phyloP scores from a whole-genome alignment of 2,329 filamentous ascomycete species.

The Talaromyces albobiverticillius region DNA sequence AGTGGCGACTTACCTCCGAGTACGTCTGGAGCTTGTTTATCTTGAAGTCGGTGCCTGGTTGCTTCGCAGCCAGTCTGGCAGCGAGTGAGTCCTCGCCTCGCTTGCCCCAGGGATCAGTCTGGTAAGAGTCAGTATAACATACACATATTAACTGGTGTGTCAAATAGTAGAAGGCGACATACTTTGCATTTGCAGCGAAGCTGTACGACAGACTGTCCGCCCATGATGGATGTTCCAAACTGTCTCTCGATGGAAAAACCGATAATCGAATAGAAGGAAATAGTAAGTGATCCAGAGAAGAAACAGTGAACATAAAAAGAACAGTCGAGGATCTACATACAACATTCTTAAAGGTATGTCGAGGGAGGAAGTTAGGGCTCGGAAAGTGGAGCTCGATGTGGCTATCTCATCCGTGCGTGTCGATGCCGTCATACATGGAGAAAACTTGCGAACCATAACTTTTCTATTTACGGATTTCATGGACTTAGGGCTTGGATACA shows the following conservation, averaged over 20 bases:
- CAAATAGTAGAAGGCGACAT: too few species aligned
- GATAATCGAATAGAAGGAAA: too few species aligned
- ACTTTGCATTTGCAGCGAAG: slow-evolving; percentile 27
- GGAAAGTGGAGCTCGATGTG: not conserved
- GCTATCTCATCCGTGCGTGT: slow-evolving; percentile 16
- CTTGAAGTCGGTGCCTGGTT: slow-evolving; percentile 60
- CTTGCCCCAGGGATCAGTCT: slow-evolving; percentile 71
- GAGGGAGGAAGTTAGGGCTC: slow-evolving; percentile 14
- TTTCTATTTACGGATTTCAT: too few species aligned
- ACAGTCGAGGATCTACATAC: too few species aligned
- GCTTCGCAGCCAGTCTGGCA: slow-evolving; percentile 63
- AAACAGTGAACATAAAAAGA: too few species aligned
- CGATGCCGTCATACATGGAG: slow-evolving; percentile 16
- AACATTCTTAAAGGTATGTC: too few species aligned
- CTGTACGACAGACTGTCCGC: slow-evolving; percentile 23
- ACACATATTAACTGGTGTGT: too few species aligned
- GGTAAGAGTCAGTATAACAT: slow-evolving; percentile 18
- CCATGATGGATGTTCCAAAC: slow-evolving; percentile 15
- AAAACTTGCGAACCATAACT: slow-evolving; percentile 5
- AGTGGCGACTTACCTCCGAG: slow-evolving; percentile 48
- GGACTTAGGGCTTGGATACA: slow-evolving; percentile 1
- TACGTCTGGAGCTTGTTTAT: slow-evolving; percentile 65
- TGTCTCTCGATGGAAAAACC: too few species aligned
- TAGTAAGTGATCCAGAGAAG: too few species aligned
- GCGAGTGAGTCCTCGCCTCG: slow-evolving; percentile 64